Evolutionary conservation across 495 filamentous ascomycete species (phyloP), one percentile per base, ranked within the genome.

Genomic region (Xylaria castorea): DNA sequence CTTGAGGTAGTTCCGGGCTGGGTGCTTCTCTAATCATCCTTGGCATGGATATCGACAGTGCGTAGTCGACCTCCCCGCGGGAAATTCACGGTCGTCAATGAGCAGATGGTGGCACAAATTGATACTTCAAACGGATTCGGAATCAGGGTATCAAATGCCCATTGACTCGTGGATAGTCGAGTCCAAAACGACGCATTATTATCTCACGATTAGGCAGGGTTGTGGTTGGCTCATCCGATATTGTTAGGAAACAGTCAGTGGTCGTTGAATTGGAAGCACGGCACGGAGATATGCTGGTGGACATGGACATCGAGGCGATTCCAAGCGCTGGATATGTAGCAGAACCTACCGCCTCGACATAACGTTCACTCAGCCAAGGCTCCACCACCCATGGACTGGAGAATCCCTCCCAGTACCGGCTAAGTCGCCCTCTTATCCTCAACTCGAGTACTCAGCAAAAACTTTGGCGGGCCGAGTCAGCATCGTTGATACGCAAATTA

Each of bases 341-440:
- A 38, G 36, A 25, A 30, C 34, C 8, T 48, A 11, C 62, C 40
- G 25, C 50, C n/a, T 44, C n/a, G 30, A 68, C n/a, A 44, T 16
- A 40, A 44, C 22, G 22, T 34, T 27, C 66, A 55, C 48, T 11
- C 46, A 18, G 18, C n/a, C 9, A 14, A 30, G 11, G 20, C 25
- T 57, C 66, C 34, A 68, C 66, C 36, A 18, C 36, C 25, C 32
- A 38, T 38, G 34, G 25, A 16, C 63, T 46, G 48, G 66, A 9
- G 51, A 32, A 48, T 25, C 22, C 58, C 40, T 30, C n/a, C 34
- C 32, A 2, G n/a, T 60, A 44, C n/a, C 38, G n/a, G 11, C 25
- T n/a, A 46, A 20, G 40, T 25, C 16, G 12, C 38, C 68, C 30
- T 3, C 27, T 70, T 12, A 38, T 51, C 42, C 30, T 50, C 27